Conservation (phyloP, 352 stramenopile genomes). For the Phytophthora meadii region DNA sequence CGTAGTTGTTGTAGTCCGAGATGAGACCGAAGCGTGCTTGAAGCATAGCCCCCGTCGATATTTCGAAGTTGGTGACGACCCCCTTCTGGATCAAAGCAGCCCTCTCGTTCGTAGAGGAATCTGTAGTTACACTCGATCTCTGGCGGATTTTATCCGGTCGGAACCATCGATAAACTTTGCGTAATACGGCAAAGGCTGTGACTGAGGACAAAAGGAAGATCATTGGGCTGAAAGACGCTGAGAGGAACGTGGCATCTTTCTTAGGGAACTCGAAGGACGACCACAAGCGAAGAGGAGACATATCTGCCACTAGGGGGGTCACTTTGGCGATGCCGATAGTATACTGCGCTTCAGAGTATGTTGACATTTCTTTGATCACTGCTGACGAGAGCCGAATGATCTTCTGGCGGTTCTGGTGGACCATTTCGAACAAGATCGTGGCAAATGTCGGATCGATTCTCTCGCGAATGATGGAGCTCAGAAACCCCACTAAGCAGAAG, state of each 20-base stretch:
- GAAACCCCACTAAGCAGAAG: conserved; percentile 20
- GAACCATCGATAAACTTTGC: conserved; percentile 23
- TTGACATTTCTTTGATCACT: conserved; percentile 12
- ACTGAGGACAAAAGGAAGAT: conserved; percentile 16
- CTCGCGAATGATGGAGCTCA: conserved; percentile 28
- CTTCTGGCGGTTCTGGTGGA: conserved; percentile 14
- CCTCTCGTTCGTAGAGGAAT: conserved; percentile 19
- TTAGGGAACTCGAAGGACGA: conserved; percentile 24
- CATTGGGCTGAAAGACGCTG: conserved; percentile 21
- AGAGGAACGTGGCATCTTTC: conserved; percentile 22
- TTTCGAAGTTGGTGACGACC: conserved; percentile 36
- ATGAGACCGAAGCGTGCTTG: conserved; percentile 41
- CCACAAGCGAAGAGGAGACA: conserved; percentile 30
- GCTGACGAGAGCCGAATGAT: conserved; percentile 6
- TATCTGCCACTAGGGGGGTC: conserved; percentile 3
- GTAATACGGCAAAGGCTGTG: conserved; percentile 12
- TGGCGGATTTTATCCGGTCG: conserved; percentile 15
- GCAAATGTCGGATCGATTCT: conserved; percentile 30
- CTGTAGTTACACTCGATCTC: conserved; percentile 18
- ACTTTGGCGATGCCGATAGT: conserved; percentile 19
- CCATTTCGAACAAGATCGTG: conserved; percentile 25
- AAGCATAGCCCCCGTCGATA: conserved; percentile 35
- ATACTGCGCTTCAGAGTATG: conserved; percentile 12
- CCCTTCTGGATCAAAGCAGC: conserved; percentile 5
- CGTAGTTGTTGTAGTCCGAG: conserved; percentile 46